Evolutionary conservation across 345 rosid genomes (phyloP), one percentile per base, ranked within the genome.

Genomic region (Bretschneidera sinensis): DNA sequence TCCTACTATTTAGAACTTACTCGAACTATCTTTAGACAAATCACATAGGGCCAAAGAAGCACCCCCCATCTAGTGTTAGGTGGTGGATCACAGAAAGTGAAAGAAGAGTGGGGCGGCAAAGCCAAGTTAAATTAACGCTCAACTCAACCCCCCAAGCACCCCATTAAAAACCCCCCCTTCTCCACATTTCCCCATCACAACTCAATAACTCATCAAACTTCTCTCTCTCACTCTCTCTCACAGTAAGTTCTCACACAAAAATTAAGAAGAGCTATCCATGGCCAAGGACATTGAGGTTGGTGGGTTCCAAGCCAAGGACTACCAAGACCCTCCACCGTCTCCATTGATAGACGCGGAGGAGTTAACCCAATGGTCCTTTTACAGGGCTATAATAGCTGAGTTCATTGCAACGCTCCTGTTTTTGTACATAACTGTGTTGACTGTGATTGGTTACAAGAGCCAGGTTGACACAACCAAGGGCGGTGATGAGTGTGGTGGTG

Each of bases 391-490:
- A 22, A 76, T 82, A 5, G 87, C 91, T 2, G 90, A 84, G 78
- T 84, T 84, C 43, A 65, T 82, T 22, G 90, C 87, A 34, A 82
- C 87, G 7, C 83, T 85, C 33, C 74, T 85, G 67, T 85, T 85
- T 58, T 64, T 85, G n/a, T 85, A 85, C 53, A 64, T 82, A 35
- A 78, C 88, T 6, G 84, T 85, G 60, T 74, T 82, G 73, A 82
- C 87, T 0, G 91, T 85, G 54, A 82, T 82, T 15, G 87, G 91
- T 0, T 75, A 85, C 82, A 78, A 80, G 63, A 71, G 74, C 69
- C 67, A 71, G 51, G 50, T 43, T 14, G 87, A 80, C 34, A 47
- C 24, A 0, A 20, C 0, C 0, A 23, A 48, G 1, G 74, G 72
- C 1, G 74, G 70, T 2, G 72, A 45, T 0, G 72, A 23, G 3